These are phyloP conservation scores for Cucurbita argyrosperma DNA, from an alignment of 306 rosid genomes.

Conservation along the genomic window DNA sequence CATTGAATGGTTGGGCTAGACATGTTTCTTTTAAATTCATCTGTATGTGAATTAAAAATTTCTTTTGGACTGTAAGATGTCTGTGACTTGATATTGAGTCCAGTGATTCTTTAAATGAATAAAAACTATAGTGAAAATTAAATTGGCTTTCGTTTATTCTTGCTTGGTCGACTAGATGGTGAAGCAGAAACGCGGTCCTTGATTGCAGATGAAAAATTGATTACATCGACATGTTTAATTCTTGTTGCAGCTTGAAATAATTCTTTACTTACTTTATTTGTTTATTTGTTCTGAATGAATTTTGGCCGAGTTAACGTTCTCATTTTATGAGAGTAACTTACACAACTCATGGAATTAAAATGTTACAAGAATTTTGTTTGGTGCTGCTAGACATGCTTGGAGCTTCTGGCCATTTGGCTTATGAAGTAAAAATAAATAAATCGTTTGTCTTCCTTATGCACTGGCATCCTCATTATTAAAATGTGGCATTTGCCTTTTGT, in stretches of 20 bases:
- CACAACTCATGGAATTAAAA: not conserved
- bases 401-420: not conserved
- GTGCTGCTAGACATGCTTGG: not conserved
- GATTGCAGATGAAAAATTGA: not conserved
- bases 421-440: not conserved
- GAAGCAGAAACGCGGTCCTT: not conserved
- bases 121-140: not conserved
- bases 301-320: not conserved
- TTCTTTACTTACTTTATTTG: not conserved
- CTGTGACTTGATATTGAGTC: not conserved
- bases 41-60: not conserved
- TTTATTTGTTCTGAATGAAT: not conserved
- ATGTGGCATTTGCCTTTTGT: not conserved
- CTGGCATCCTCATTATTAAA: not conserved
- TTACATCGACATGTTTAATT: not conserved
- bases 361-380: not conserved
- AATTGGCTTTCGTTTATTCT: not conserved
- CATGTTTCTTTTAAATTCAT: not conserved
- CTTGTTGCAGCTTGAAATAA: not conserved
- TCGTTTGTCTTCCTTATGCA: not conserved
- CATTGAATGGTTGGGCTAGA: not conserved
- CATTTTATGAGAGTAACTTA: not conserved
- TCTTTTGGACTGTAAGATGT: not conserved
- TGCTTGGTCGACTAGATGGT: not conserved
- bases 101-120: not conserved